phyloP scores from a whole-genome alignment of 2,329 filamentous ascomycete genomes.

The Ascochyta lentis region DNA sequence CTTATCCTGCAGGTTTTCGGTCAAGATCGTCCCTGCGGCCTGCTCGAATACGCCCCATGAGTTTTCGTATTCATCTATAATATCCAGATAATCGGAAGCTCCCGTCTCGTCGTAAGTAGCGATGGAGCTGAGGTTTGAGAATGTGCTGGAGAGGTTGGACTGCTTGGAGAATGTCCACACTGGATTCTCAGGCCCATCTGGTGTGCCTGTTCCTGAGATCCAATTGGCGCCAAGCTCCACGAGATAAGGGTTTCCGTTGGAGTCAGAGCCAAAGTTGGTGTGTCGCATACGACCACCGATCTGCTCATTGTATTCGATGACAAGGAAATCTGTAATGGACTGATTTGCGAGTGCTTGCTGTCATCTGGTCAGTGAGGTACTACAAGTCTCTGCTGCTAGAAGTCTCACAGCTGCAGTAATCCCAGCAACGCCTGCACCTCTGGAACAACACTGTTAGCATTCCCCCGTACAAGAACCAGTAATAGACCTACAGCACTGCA shows the following conservation, averaged over 20 bases:
- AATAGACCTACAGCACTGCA: constrained; percentile 36
- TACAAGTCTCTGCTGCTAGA: background rate
- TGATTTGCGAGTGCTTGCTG: constrained; percentile 67
- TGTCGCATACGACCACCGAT: constrained; percentile 70
- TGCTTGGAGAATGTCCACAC: constrained; percentile 69
- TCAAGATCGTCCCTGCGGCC: constrained; percentile 64
- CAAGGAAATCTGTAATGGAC: constrained; percentile 68
- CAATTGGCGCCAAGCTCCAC: constrained; percentile 74
- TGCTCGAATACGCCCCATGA: constrained; percentile 56
- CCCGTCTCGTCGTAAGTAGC: constrained; percentile 67
- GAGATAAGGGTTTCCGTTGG: constrained; percentile 53
- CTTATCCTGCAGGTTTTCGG: constrained; percentile 66
- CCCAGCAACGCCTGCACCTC: constrained; percentile 67
- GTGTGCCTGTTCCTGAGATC: constrained; percentile 58
- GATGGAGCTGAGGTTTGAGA: constrained; percentile 66
- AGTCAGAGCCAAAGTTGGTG: constrained; percentile 61
- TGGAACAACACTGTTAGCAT: constrained; percentile 7
- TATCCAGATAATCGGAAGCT: constrained; percentile 55
- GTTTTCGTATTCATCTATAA: constrained; percentile 60
- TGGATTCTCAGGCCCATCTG: constrained; percentile 60
- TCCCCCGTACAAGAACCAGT: background rate
- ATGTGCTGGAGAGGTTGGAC: constrained; percentile 61
- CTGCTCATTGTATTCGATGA: constrained; percentile 67
- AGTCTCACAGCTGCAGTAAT: constrained; percentile 64
- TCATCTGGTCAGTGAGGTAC: constrained; percentile 1